Conservation (phyloP, 306 rosid species). For the Albizia julibrissin region DNA sequence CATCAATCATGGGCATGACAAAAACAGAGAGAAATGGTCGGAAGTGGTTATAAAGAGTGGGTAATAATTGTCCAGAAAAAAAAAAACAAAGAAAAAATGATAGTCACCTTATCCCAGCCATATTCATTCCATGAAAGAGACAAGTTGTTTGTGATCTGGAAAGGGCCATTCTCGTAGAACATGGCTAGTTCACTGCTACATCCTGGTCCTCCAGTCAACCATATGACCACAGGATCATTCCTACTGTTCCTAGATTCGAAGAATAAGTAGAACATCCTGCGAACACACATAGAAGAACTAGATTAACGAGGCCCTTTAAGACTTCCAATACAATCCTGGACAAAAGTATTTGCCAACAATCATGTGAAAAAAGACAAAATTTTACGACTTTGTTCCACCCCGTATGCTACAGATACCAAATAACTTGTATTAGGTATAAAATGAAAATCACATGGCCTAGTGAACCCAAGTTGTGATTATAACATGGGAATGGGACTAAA, state of each 20-base stretch:
- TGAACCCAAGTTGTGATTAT: not conserved
- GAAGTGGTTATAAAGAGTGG: not conserved
- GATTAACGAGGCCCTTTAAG: not conserved
- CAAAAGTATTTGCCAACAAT: not conserved
- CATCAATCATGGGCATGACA: not conserved
- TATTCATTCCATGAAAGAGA: slow-evolving; percentile 83
- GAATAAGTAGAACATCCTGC: slow-evolving; percentile 90
- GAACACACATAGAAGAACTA: not conserved
- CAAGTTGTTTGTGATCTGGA: slow-evolving; percentile 57
- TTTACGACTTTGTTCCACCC: not conserved
- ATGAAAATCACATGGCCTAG: not conserved
- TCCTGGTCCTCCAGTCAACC: slow-evolving; percentile 99
- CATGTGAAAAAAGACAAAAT: not conserved
- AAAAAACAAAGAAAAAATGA: not conserved
- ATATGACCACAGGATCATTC: slow-evolving; percentile 74
- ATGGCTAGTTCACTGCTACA: slow-evolving; percentile 84
- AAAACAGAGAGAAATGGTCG: not conserved
- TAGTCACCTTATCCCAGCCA: slow-evolving; percentile 88
- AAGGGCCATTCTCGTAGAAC: slow-evolving; percentile 96
- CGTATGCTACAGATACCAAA: not conserved
- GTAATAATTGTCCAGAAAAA: not conserved
- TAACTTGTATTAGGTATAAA: not conserved
- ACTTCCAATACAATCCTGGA: not conserved
- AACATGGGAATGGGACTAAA: not conserved
- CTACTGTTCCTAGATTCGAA: slow-evolving; percentile 72